A percentile compares a stretch with the other conserved stretches of the same genome.
These are phyloP conservation scores for Cavenderia fasciculata DNA, from an alignment of 78 protist species.

Conservation along the genomic window DNA sequence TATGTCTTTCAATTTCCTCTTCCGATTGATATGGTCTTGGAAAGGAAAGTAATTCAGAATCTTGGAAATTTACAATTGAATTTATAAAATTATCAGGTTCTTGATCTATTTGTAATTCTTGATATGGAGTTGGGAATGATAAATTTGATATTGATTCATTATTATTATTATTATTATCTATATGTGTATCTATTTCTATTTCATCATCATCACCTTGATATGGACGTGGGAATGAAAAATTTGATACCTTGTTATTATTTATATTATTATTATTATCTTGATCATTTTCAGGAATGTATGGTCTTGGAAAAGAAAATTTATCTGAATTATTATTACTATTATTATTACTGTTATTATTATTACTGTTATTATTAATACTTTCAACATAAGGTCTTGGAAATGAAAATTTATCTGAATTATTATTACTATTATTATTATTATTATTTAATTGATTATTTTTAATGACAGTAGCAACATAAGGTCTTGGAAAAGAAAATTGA, in stretches of 20 bases:
- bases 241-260: slow-evolving; percentile 1
- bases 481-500: slow-evolving; percentile 4
- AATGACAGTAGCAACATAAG: neutral
- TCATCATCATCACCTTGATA: slow-evolving; percentile 12
- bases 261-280: neutral
- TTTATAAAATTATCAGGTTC: neutral
- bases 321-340: neutral
- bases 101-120: neutral
- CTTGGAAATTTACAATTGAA: slow-evolving; percentile 26
- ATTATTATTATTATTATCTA: too few relatives aligned
- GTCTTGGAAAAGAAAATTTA: slow-evolving; percentile 48
- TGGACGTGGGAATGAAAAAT: slow-evolving; percentile 67
- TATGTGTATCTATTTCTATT: too few relatives aligned
- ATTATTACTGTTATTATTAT: neutral
- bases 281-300: slow-evolving; percentile 1
- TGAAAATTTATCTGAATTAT: neutral
- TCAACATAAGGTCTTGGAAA: neutral
- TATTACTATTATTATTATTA: neutral
- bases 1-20: neutral
- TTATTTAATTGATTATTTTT: neutral
- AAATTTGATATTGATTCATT: neutral
- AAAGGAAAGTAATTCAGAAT: slow-evolving; percentile 46
- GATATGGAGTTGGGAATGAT: slow-evolving; percentile 65
- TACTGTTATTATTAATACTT: neutral
- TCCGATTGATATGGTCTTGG: slow-evolving; percentile 52